Base-by-base conservation (phyloP, 2,329 filamentous ascomycete genomes). In the Mycogone perniciosa region DNA sequence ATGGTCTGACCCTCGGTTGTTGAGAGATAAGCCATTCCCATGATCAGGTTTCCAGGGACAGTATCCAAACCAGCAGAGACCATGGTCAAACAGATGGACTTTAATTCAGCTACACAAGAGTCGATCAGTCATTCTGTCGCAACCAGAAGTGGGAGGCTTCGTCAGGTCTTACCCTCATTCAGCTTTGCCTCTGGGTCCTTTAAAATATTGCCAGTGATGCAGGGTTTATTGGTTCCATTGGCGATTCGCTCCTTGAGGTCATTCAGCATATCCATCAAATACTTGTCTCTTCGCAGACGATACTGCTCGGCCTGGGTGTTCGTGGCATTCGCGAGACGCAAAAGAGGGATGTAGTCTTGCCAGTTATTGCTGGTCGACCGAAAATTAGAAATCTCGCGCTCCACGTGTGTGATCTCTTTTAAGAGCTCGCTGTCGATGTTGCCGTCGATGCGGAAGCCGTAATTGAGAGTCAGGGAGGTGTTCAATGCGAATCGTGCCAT, bases 31-130 rank as follows among this genome's bases (percentile, higher is more conserved):
- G 85, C 88, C 41, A 92, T 80, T 9, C 84, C 84, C 85, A 89
- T 89, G 60, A 89, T 84, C 7, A 92, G 69, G 55, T 90, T 91
- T 8, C 83, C 86, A 0, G 88, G 86, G 1, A 93, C 84, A 0
- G 88, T 93, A 63, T 93, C 88, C 11, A 92, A 78, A 13, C 88
- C 88, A 0, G 86, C 88, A 1, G 84, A 87, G 0, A 92, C 85
- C 80, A 92, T 90, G 27, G 86, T 89, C 27, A 93, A 69, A 63
- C 88, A 89, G 58, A 93, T 89, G 3, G 85, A 88, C 67, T 86
- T 89, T 45, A 91, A 76, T 65, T 91, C 88, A 9, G 80, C 85
- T 86, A 48, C 5, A 31, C 6, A 4, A 20, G 20, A 20, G 20
- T 20, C 9, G n/a, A 20, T 5, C 1, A 38, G 7, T 4, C 7